Conservation (phyloP, 768 basidiomycete species). For the Suillus subaureus region DNA sequence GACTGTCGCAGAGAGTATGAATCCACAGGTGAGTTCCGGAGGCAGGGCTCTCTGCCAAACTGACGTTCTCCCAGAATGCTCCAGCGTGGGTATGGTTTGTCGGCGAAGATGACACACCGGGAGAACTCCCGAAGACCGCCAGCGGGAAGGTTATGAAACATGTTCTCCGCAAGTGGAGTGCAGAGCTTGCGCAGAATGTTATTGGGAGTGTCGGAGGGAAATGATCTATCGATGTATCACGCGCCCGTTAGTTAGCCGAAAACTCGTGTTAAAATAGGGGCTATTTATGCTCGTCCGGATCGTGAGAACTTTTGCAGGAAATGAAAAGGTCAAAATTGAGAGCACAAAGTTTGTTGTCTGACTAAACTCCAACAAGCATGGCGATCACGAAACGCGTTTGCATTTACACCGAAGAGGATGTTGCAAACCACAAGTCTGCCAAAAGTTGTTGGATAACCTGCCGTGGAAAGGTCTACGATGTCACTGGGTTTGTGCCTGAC, state of each 20-base stretch:
- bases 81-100: constrained; percentile 86
- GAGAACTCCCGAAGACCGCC: constrained; percentile 79
- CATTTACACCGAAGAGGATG: constrained; percentile 77
- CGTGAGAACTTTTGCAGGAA: constrained; percentile 14
- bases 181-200: constrained; percentile 47
- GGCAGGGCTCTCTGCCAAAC: background rate
- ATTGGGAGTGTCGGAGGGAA: constrained; percentile 36
- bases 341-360: background rate
- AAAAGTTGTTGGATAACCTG: constrained; percentile 83
- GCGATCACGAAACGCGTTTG: constrained; percentile 60
- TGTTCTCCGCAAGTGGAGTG: constrained; percentile 69
- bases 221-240: background rate
- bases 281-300: background rate
- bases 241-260: too few species aligned
- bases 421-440: constrained; percentile 59
- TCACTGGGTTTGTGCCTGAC: constrained; percentile 80
- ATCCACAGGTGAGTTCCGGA: constrained; percentile 65
- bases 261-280: background rate
- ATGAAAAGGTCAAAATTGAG: constrained; percentile 17
- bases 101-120: constrained; percentile 59
- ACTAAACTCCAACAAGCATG: constrained; percentile 41
- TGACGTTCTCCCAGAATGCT: constrained; percentile 54
- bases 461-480: constrained; percentile 86
- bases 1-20: constrained; percentile 62
- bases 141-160: constrained; percentile 90